Percentiles rank a stretch among this genome's conserved stretches.
These are phyloP conservation scores for Chaetothyriales sp. DNA, from an alignment of 2,329 filamentous ascomycete species.

Conservation along the genomic window DNA sequence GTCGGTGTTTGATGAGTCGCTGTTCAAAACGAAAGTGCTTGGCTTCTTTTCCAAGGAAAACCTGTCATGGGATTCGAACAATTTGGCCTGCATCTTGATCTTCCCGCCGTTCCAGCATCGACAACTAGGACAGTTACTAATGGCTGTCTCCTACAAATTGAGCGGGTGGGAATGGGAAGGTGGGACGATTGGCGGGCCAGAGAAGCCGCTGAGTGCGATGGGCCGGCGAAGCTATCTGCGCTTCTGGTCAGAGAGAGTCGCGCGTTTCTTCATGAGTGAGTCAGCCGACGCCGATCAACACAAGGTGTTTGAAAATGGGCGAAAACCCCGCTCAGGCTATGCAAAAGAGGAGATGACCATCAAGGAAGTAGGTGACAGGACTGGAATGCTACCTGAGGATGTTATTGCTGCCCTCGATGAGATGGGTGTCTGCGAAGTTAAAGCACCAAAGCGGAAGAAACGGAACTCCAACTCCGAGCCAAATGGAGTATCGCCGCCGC, in stretches of 20 bases:
- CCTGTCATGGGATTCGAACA: constrained; percentile 97
- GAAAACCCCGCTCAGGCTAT: constrained; percentile 14
- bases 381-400: constrained; percentile 75
- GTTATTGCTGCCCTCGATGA: constrained; percentile 61
- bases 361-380: constrained; percentile 56
- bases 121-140: constrained; percentile 72
- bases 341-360: constrained; percentile 43
- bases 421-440: constrained; percentile 52
- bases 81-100: constrained; percentile 85
- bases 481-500: constrained; percentile 28
- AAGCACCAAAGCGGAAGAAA: constrained; percentile 32
- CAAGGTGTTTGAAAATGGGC: constrained; percentile 24
- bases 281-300: constrained; percentile 19
- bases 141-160: constrained; percentile 87
- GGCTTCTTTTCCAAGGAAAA: constrained; percentile 99
- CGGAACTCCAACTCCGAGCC: constrained; percentile 26
- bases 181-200: constrained; percentile 71
- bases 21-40: constrained; percentile 42
- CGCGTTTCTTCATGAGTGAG: constrained; percentile 39
- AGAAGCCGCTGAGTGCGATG: constrained; percentile 80
- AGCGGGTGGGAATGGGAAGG: constrained; percentile 53
- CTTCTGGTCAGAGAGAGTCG: constrained; percentile 77
- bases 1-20: constrained; percentile 21
- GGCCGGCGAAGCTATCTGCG: constrained; percentile 68
- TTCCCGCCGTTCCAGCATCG: constrained; percentile 93